These are phyloP conservation scores for Citrus australasica DNA, from an alignment of 345 rosid species.

Conservation along the genomic window DNA sequence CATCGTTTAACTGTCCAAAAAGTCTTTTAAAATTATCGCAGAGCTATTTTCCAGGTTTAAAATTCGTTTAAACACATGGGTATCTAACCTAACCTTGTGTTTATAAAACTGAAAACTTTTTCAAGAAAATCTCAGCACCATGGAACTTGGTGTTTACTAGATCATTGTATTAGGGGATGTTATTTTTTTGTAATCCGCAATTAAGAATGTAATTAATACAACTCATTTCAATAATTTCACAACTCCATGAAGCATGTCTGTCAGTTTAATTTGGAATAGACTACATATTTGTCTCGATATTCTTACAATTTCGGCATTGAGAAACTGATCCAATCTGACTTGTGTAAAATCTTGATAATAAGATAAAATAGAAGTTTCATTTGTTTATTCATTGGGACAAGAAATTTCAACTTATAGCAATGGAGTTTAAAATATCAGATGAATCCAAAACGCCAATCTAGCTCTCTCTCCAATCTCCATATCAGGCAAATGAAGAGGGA, in stretches of 20 bases:
- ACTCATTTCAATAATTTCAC: constrained; percentile 23
- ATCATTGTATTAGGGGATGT: constrained; percentile 18
- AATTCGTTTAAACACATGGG: constrained; percentile 22
- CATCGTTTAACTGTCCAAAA: constrained; percentile 12
- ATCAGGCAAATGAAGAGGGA: background rate
- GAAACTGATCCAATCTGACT: constrained; percentile 21
- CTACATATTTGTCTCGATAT: constrained; percentile 6
- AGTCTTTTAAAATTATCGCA: background rate
- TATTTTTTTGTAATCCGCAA: constrained; percentile 21
- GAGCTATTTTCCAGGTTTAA: constrained; percentile 13
- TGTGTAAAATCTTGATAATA: constrained; percentile 29
- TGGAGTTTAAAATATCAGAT: constrained; percentile 15
- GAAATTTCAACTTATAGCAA: constrained; percentile 15
- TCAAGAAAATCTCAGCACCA: constrained; percentile 17
- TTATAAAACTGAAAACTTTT: constrained; percentile 21
- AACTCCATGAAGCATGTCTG: constrained; percentile 57
- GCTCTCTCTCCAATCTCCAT: background rate
- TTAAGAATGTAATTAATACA: constrained; percentile 32
- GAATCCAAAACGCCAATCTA: constrained; percentile 25
- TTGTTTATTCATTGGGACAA: constrained; percentile 34
- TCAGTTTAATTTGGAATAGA: constrained; percentile 26
- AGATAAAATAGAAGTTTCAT: constrained; percentile 63
- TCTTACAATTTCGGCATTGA: constrained; percentile 11
- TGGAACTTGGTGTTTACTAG: constrained; percentile 17
- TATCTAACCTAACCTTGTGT: constrained; percentile 26